Evolutionary conservation across 2,329 filamentous ascomycete genomes (phyloP), one percentile per base, ranked within the genome.

Genomic region (Coniochaeta sp.): DNA sequence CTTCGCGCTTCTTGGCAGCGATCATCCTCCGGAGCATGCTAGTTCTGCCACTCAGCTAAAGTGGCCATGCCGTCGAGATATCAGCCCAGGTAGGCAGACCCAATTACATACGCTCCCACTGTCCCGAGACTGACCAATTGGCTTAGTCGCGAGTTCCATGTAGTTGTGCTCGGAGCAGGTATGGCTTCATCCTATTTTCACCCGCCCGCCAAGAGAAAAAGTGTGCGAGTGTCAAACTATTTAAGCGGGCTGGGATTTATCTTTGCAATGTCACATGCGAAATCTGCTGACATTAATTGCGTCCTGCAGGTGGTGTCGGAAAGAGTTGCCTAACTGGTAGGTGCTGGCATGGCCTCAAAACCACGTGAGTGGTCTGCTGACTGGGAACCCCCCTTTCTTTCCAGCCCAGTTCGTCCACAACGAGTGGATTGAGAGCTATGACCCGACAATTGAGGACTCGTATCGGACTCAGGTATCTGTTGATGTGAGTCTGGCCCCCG

Each of bases 301-400:
- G 62, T 61, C 60, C 61, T 67, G 60, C 73, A 91, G 89, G 91
- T 76, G 91, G 91, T 73, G 91, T 96, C 71, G 91, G 91, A 64
- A 96, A 96, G 77, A 96, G 91, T 74, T 96, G 91, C 80, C 80
- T 96, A 68, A 96, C 91, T 74, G 90, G 91, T 95, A 80, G 73
- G 79, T 72, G 56, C 59, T 59, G 44, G 43, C 62, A 68, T 66
- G 24, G 17, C 58, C 54, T 62, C 58, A 58, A 52, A 60, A 64
- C 61, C 60, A 50, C 60, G 63, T 60, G 57, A 43, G 59, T 52
- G 26, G 26, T 58, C 61, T 61, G 58, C 58, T 62, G 61, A 60
- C 63, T 31, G 5, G 43, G 43, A 14, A 43, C 59, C 47, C 19
- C 47, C 28, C 54, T 31, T 38, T 26, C 40, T 50, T 65, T 66